Evolutionary conservation across 2,329 filamentous ascomycete genomes (phyloP).

Genomic region (Fusarium cicatricum): DNA sequence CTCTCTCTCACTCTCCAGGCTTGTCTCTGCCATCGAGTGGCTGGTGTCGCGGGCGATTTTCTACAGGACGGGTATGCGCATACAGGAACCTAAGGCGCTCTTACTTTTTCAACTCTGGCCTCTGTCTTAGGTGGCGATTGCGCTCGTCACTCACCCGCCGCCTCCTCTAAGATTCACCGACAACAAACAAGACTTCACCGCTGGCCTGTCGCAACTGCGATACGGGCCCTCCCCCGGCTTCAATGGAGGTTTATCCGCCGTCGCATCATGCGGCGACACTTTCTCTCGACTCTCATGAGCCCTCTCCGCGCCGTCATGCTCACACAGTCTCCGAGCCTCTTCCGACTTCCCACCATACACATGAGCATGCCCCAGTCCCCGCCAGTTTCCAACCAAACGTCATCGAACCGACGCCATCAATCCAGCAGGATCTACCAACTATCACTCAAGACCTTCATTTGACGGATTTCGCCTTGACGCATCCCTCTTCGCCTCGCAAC

Average conservation of each 20-base stretch:
- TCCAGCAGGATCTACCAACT: constrained; percentile 11
- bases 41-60: not conserved
- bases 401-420: constrained; percentile 26
- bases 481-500: constrained; percentile 8
- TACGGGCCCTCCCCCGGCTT: constrained; percentile 21
- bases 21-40: not conserved
- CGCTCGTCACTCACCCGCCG: constrained; percentile 23
- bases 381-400: constrained; percentile 26
- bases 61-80: constrained; percentile 18
- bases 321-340: constrained; percentile 9
- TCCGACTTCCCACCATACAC: constrained; percentile 12
- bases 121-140: constrained; percentile 33
- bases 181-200: constrained; percentile 9
- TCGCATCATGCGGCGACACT: constrained; percentile 20
- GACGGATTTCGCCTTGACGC: not conserved
- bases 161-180: constrained; percentile 18
- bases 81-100: constrained; percentile 3
- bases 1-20: not conserved
- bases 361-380: constrained; percentile 30
- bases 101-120: constrained; percentile 19
- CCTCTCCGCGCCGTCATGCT: constrained; percentile 9
- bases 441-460: constrained; percentile 4
- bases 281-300: constrained; percentile 16
- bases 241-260: constrained; percentile 36
- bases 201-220: constrained; percentile 29